These are phyloP conservation scores for Xylaria castorea DNA, from an alignment of 495 filamentous ascomycete genomes.

Conservation along the genomic window DNA sequence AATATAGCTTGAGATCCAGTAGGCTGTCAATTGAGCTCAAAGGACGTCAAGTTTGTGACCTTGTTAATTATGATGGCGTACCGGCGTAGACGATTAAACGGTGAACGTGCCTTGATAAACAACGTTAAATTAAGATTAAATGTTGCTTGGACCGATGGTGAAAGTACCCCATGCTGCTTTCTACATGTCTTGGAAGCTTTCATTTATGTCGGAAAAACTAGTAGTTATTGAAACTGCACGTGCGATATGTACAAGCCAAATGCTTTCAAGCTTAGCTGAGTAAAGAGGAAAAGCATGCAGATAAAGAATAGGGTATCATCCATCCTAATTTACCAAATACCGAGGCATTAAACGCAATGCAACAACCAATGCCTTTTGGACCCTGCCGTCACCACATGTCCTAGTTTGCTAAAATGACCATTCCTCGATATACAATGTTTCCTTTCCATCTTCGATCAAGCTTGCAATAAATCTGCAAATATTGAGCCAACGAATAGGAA, in stretches of 20 bases:
- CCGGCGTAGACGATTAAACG: background rate
- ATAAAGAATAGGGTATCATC: constrained; percentile 22
- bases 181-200: background rate
- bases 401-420: background rate
- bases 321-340: constrained; percentile 21
- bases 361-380: constrained; percentile 1
- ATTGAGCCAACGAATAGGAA: background rate
- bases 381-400: background rate
- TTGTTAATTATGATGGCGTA: background rate
- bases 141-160: background rate
- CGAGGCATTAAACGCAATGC: background rate
- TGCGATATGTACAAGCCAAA: background rate
- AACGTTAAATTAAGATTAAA: background rate
- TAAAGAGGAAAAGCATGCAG: background rate
- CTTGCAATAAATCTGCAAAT: background rate
- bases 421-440: constrained; percentile 3
- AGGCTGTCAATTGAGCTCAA: background rate
- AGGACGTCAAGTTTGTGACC: background rate
- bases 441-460: background rate
- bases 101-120: background rate
- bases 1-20: background rate
- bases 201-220: background rate
- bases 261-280: background rate
- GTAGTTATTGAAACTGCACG: background rate
- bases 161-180: background rate